Percentiles rank a stretch among this genome's conserved stretches.
These are phyloP conservation scores for Fonsecaea multimorphosa DNA, from an alignment of 2,329 filamentous ascomycete genomes.

Conservation along the genomic window DNA sequence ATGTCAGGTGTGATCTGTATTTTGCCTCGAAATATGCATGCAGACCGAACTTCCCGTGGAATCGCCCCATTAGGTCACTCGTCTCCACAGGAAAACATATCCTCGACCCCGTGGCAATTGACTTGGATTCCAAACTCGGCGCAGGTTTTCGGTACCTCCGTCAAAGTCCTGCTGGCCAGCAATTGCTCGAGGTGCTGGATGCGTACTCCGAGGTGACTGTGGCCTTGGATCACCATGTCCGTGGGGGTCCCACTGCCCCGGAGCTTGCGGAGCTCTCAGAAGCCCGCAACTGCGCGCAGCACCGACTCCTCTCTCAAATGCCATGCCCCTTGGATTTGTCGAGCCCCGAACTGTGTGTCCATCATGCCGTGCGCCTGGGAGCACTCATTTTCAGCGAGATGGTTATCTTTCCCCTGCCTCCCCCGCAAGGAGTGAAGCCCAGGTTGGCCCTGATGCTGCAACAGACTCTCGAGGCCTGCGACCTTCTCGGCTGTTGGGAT, in stretches of 20 bases:
- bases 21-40: conserved; percentile 29
- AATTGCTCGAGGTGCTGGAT: conserved; percentile 23
- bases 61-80: conserved; percentile 15
- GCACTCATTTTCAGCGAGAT: conserved; percentile 33
- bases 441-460: conserved; percentile 25
- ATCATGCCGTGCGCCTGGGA: conserved; percentile 27
- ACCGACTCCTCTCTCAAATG: conserved; percentile 26
- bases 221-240: conserved; percentile 32
- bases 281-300: conserved; percentile 29
- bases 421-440: conserved; percentile 25
- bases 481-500: conserved; percentile 21
- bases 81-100: conserved; percentile 29
- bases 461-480: conserved; percentile 25
- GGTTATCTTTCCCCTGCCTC: conserved; percentile 32
- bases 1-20: conserved; percentile 32
- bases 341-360: conserved; percentile 11
- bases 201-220: conserved; percentile 27
- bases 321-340: conserved; percentile 9
- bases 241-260: conserved; percentile 29
- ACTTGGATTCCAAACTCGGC: conserved; percentile 30
- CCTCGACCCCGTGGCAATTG: conserved; percentile 27
- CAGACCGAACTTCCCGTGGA: conserved; percentile 24
- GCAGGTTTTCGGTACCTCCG: conserved; percentile 32
- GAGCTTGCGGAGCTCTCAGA: conserved; percentile 31
- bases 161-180: conserved; percentile 10